These are phyloP conservation scores for Candida dubliniensis DNA, from an alignment of 1,139 yeast genomes.

Conservation along the genomic window DNA sequence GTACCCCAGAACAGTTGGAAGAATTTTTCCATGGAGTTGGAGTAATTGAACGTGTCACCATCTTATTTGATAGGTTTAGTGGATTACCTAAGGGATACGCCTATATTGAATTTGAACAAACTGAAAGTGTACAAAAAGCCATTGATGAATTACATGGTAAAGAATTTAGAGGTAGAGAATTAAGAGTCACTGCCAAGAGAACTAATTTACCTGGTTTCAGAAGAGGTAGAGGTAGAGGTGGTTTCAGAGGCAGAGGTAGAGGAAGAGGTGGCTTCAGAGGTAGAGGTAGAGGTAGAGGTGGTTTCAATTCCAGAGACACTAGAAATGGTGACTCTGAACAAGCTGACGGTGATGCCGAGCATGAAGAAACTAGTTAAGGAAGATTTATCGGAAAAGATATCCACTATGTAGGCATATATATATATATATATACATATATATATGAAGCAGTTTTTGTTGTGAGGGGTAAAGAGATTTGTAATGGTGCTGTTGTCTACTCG, in stretches of 20 bases:
- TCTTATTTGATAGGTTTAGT: constrained; percentile 37
- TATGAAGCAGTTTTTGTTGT: too few species aligned
- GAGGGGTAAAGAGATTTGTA: too few species aligned
- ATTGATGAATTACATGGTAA: constrained; percentile 37
- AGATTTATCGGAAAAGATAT: too few species aligned
- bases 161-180: constrained; percentile 36
- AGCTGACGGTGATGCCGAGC: constrained; percentile 5
- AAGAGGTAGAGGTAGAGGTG: constrained; percentile 19
- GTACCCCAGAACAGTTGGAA: constrained; percentile 46
- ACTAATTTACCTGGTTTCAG: constrained; percentile 40
- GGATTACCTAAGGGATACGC: constrained; percentile 50
- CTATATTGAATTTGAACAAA: constrained; percentile 38
- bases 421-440: too few species aligned
- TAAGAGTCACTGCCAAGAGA: constrained; percentile 39
- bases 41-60: constrained; percentile 39
- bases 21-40: constrained; percentile 36
- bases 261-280: constrained; percentile 12
- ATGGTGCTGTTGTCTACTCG: too few species aligned
- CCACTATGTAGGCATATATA: too few species aligned
- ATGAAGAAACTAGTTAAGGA: not conserved
- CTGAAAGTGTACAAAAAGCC: constrained; percentile 33
- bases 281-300: constrained; percentile 13
- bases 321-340: constrained; percentile 5
- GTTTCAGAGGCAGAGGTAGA: constrained; percentile 16
- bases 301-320: constrained; percentile 3